Conservation (phyloP, 179 eudicot genomes). For the Gypsophila paniculata region DNA sequence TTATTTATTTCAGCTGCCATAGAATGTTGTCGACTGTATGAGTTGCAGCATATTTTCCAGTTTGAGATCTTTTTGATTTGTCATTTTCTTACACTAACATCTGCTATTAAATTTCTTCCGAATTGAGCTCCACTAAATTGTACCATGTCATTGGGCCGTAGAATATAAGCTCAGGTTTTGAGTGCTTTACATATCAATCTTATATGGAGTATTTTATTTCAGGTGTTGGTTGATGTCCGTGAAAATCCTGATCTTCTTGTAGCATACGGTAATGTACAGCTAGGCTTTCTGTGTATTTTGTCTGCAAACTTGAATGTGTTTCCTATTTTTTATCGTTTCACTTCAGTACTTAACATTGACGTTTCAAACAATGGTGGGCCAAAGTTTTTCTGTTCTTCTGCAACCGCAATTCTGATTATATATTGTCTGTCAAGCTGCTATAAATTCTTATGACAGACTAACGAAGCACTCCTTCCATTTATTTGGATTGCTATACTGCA, state of each 20-base stretch:
- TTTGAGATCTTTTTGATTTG: background rate
- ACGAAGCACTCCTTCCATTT: background rate
- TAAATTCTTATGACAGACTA: background rate
- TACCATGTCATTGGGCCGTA: background rate
- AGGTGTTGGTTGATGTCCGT: conserved; percentile 84
- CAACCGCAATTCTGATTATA: background rate
- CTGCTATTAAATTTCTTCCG: background rate
- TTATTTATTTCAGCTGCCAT: background rate
- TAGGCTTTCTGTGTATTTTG: conserved; percentile 5
- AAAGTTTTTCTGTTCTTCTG: background rate
- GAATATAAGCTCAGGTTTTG: background rate
- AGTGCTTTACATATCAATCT: background rate
- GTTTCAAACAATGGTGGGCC: background rate
- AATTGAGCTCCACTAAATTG: background rate
- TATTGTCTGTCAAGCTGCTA: background rate
- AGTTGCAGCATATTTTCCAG: background rate
- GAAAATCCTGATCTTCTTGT: conserved; percentile 74
- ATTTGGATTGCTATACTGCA: too few species aligned
- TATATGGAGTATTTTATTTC: conserved; percentile 21
- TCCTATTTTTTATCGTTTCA: background rate
- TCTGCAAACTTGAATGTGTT: conserved; percentile 7
- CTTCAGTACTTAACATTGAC: background rate
- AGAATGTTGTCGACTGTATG: background rate
- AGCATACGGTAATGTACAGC: conserved; percentile 60
- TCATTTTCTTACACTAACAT: background rate